Conservation (phyloP, 179 eudicot species). For the Dionaea muscipula region DNA sequence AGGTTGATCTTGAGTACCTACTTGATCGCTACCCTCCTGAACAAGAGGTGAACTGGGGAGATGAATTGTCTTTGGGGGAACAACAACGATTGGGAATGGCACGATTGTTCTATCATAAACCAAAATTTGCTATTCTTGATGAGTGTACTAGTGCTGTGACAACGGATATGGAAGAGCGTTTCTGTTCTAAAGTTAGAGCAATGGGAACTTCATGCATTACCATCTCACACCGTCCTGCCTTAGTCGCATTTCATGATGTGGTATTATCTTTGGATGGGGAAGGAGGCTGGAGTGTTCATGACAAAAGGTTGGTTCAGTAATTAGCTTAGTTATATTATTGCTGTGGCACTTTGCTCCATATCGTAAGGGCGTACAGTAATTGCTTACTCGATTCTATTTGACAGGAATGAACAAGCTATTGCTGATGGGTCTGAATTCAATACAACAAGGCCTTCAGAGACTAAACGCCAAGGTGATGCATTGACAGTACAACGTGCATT, state of each 20-base stretch:
- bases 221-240: constrained; percentile 96
- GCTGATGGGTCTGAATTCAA: constrained; percentile 30
- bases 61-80: constrained; percentile 89
- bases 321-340: background rate
- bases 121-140: constrained; percentile 96
- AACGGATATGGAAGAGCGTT: constrained; percentile 98
- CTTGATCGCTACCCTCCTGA: constrained; percentile 88
- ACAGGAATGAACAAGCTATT: constrained; percentile 45
- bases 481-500: constrained; percentile 92
- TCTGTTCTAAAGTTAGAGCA: constrained; percentile 96
- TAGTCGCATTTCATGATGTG: constrained; percentile 95
- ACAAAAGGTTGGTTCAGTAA: constrained; percentile 41
- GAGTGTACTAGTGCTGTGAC: constrained; percentile 99
- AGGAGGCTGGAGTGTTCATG: constrained; percentile 91
- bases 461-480: constrained; percentile 84
- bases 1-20: constrained; percentile 96
- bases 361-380: background rate
- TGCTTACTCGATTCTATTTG: constrained; percentile 9
- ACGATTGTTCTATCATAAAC: constrained; percentile 95
- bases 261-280: constrained; percentile 93
- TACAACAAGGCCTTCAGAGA: constrained; percentile 34
- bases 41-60: constrained; percentile 96
- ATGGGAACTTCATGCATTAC: constrained; percentile 99
- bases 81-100: constrained; percentile 99
- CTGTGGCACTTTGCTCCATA: background rate